Percentiles rank a stretch among this genome's conserved stretches.
These are phyloP conservation scores for Sporothrix luriei DNA, from an alignment of 2,329 filamentous ascomycete genomes.

Conservation along the genomic window DNA sequence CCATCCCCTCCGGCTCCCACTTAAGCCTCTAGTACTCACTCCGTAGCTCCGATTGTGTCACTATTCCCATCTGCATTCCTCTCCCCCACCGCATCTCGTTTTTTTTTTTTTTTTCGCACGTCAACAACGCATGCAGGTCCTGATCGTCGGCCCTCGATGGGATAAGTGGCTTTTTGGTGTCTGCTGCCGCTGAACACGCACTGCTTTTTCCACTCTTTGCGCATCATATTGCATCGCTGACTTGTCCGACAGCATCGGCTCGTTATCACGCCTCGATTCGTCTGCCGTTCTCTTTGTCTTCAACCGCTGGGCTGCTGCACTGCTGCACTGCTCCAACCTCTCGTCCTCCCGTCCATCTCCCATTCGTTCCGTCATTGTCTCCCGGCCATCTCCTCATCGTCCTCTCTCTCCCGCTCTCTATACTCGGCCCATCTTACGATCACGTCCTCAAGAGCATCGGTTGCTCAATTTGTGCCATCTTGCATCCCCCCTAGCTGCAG, in stretches of 20 bases:
- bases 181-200: neutral
- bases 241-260: neutral
- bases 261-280: neutral
- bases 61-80: constrained; percentile 9
- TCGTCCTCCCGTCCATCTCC: neutral
- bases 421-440: neutral
- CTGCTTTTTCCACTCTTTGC: constrained; percentile 10
- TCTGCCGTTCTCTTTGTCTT: constrained; percentile 14
- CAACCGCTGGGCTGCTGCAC: too few species aligned
- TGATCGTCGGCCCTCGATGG: constrained; percentile 6
- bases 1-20: neutral
- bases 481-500: neutral
- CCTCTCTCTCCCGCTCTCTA: neutral
- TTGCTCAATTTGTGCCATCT: neutral
- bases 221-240: neutral
- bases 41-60: constrained; percentile 1
- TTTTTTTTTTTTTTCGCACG: neutral
- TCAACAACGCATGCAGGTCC: constrained; percentile 19
- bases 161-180: constrained; percentile 9
- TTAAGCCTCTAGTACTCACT: neutral
- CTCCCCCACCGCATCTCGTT: neutral
- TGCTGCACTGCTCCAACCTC: neutral
- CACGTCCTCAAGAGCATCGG: neutral
- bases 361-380: neutral
- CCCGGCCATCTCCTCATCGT: neutral